Evolutionary conservation across 208 protist genomes (phyloP).

Genomic region (Tetramitus jugosus): DNA sequence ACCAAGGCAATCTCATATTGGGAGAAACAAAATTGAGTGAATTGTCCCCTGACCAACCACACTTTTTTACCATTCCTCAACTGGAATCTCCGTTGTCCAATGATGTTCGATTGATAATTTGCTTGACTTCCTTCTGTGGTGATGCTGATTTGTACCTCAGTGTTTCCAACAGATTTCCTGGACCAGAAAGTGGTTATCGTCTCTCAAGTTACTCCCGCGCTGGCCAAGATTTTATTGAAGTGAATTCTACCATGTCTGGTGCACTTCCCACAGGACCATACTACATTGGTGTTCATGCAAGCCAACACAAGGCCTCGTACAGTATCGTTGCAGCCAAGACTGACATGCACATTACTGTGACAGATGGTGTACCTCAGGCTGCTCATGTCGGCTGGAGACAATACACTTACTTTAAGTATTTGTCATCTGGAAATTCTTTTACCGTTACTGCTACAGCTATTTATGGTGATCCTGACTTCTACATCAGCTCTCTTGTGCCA

Average conservation of each 20-base stretch:
- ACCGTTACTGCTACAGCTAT: not conserved
- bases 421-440: no score
- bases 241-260: no score
- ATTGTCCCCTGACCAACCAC: no score
- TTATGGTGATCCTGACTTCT: conserved; percentile 2
- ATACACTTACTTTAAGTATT: not conserved
- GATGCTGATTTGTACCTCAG: conserved; percentile 14
- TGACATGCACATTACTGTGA: not conserved
- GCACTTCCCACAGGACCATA: no score
- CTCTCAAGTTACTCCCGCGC: no score
- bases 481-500: not conserved
- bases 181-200: no score
- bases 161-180: no score
- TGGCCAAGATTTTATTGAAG: no score
- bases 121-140: not conserved
- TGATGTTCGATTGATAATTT: not conserved
- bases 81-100: no score
- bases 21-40: no score
- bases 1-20: no score
- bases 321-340: not conserved
- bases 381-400: not conserved
- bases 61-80: no score
- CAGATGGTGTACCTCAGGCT: conserved; percentile 1
- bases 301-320: not conserved
- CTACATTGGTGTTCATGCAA: not conserved